phyloP scores from a whole-genome alignment of 2,329 filamentous ascomycete genomes.

The Diaporthe citrichinensis region DNA sequence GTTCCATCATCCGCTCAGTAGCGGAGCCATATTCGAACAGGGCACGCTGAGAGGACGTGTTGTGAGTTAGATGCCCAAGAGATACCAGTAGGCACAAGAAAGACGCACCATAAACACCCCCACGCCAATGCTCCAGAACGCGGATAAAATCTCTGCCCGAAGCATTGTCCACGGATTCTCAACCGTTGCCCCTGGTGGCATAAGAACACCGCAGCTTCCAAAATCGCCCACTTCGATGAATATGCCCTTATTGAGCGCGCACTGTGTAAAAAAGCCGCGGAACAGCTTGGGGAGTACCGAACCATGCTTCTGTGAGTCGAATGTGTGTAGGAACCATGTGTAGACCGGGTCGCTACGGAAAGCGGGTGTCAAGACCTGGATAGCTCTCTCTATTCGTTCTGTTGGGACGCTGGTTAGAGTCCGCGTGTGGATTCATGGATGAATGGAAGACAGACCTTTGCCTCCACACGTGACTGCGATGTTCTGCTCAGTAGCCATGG shows the following conservation, averaged over 20 bases:
- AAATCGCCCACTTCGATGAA: slow-evolving; percentile 20
- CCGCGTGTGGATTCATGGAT: not conserved
- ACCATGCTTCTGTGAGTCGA: not conserved
- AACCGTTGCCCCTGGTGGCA: slow-evolving; percentile 14
- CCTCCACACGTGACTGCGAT: not conserved
- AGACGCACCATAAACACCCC: not conserved
- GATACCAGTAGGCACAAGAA: too few species aligned
- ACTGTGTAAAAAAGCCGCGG: slow-evolving; percentile 1
- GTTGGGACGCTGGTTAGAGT: not conserved
- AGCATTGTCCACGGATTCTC: slow-evolving; percentile 14
- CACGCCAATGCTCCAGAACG: not conserved
- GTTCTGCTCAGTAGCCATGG: not conserved
- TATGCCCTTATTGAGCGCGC: not conserved
- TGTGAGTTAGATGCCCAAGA: not conserved
- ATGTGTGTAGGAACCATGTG: slow-evolving; percentile 22
- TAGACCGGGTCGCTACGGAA: slow-evolving; percentile 27
- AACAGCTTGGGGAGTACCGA: not conserved
- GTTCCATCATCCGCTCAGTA: not conserved
- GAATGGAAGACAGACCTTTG: not conserved
- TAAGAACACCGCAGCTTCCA: slow-evolving; percentile 15
- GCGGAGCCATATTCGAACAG: not conserved
- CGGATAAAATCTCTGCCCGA: not conserved
- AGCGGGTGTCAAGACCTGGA: not conserved
- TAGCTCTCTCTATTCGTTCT: slow-evolving; percentile 23
- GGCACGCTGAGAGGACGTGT: not conserved